phyloP scores from a whole-genome alignment of 176 grass and related monocot genomes.

The Zea luxurians region DNA sequence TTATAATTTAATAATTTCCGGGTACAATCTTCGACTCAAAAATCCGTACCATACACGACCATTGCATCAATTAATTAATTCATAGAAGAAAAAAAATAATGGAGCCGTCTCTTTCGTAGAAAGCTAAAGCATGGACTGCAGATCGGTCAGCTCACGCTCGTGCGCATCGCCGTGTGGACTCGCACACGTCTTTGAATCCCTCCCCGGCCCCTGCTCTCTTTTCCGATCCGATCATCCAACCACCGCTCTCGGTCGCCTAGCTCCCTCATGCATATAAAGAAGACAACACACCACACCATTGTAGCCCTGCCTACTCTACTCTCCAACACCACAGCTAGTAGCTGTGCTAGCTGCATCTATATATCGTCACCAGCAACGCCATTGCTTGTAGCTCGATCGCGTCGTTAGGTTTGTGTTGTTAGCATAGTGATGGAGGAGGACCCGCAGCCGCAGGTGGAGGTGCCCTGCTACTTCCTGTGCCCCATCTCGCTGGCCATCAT shows the following conservation, averaged over 20 bases:
- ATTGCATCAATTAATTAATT: neutral
- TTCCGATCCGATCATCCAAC: neutral
- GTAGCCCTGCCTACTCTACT: neutral
- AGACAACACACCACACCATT: neutral
- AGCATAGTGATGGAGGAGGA: slow-evolving; percentile 29
- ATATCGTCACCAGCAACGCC: neutral
- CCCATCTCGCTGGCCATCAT: slow-evolving; percentile 80
- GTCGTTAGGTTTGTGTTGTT: neutral
- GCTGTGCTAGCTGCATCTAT: too few relatives aligned
- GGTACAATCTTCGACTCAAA: neutral
- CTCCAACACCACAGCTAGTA: neutral
- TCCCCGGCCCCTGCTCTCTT: neutral
- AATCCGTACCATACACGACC: neutral
- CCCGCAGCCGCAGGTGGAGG: slow-evolving; percentile 29
- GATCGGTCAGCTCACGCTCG: neutral
- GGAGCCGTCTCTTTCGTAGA: slow-evolving; percentile 10
- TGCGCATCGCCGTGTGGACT: slow-evolving; percentile 21
- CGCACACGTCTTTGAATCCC: slow-evolving; percentile 41
- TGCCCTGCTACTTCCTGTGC: slow-evolving; percentile 74
- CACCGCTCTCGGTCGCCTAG: neutral
- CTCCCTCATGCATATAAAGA: neutral
- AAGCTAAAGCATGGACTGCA: slow-evolving; percentile 26
- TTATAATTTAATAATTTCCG: neutral
- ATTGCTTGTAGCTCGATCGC: neutral
- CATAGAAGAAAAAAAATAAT: neutral